Evolutionary conservation across 1,284 basidiomycete species (phyloP).

Genomic region (Ustilago cynodontis): DNA sequence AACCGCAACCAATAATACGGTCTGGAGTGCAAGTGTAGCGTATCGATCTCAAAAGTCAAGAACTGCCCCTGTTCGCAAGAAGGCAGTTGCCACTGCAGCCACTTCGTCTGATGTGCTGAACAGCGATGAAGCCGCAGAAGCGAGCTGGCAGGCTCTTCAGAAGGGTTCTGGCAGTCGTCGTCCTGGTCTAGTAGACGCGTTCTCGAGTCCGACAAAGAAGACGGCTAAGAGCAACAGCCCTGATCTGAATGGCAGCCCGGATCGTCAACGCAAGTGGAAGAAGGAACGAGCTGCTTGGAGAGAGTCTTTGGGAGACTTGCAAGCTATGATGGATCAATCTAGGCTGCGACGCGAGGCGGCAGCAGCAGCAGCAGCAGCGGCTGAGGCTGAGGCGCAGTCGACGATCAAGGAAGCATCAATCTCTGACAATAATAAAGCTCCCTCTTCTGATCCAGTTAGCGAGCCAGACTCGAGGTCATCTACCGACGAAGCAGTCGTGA

Average conservation of each 20-base stretch:
- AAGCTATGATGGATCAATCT: slow-evolving; percentile 48
- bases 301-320: slow-evolving; percentile 40
- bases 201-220: slow-evolving; percentile 41
- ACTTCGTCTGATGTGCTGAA: slow-evolving; percentile 15
- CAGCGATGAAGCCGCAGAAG: slow-evolving; percentile 28
- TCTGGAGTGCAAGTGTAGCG: slow-evolving; percentile 51
- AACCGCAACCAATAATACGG: slow-evolving; percentile 34
- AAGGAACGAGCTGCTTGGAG: slow-evolving; percentile 46
- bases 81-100: neutral
- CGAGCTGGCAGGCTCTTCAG: slow-evolving; percentile 31
- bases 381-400: neutral
- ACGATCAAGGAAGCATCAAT: neutral
- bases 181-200: slow-evolving; percentile 45
- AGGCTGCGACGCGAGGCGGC: slow-evolving; percentile 24
- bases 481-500: slow-evolving; percentile 24
- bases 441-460: neutral
- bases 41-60: slow-evolving; percentile 38
- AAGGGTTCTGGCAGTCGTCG: slow-evolving; percentile 24
- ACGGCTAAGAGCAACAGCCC: neutral
- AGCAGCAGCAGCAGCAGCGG: neutral
- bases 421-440: neutral
- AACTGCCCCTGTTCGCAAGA: slow-evolving; percentile 36
- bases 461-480: neutral
- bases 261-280: slow-evolving; percentile 39
- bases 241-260: slow-evolving; percentile 10